These are phyloP conservation scores for Ochetophila trinervis DNA, from an alignment of 306 rosid genomes.

Conservation along the genomic window DNA sequence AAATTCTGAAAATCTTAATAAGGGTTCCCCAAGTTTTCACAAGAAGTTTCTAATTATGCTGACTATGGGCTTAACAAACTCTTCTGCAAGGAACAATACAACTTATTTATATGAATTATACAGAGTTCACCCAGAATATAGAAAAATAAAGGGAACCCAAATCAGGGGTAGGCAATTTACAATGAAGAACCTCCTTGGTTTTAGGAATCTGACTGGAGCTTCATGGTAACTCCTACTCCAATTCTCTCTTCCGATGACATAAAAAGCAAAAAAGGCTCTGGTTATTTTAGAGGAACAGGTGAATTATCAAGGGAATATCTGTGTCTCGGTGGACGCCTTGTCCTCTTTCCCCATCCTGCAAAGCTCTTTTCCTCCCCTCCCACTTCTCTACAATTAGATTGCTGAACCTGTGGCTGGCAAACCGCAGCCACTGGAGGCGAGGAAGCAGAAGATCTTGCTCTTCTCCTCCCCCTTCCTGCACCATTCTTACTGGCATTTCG, in stretches of 20 bases:
- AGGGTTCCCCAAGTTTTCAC: not conserved
- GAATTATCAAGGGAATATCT: slow-evolving; percentile 58
- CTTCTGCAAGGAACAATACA: not conserved
- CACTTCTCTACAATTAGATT: slow-evolving; percentile 49
- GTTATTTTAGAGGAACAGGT: slow-evolving; percentile 21
- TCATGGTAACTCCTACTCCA: not conserved
- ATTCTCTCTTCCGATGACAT: not conserved
- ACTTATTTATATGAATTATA: slow-evolving; percentile 23
- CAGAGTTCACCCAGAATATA: slow-evolving; percentile 11
- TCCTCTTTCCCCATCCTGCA: slow-evolving; percentile 84
- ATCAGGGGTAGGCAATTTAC: slow-evolving; percentile 14
- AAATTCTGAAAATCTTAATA: not conserved
- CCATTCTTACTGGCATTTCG: slow-evolving; percentile 64
- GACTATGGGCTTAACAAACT: not conserved
- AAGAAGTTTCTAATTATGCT: not conserved
- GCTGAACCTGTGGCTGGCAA: slow-evolving; percentile 48
- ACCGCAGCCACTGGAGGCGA: slow-evolving; percentile 32
- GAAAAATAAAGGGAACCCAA: not conserved
- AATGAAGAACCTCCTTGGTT: slow-evolving; percentile 4
- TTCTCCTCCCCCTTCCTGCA: slow-evolving; percentile 69
- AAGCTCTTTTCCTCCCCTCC: slow-evolving; percentile 72
- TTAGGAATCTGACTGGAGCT: not conserved
- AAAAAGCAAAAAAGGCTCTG: not conserved
- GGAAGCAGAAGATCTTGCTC: slow-evolving; percentile 20
- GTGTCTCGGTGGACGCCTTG: slow-evolving; percentile 78